Conservation (phyloP, 176 grass and related monocot genomes). For the Themeda triandra region DNA sequence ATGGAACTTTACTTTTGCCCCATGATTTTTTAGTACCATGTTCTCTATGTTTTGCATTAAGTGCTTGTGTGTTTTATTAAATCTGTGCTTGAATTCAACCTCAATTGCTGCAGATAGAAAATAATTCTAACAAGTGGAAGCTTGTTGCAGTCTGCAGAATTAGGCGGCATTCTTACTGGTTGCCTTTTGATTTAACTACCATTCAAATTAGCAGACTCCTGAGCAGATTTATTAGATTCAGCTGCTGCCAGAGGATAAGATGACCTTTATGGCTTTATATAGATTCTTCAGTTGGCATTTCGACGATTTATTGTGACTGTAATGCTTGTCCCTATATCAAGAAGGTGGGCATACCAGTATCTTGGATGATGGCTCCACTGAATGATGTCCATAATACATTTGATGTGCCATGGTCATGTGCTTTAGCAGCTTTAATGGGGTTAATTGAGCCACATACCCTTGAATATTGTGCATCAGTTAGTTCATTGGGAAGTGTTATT, state of each 20-base stretch:
- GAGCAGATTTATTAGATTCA: constrained; percentile 50
- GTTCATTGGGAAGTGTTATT: constrained; percentile 39
- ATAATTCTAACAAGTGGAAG: constrained; percentile 62
- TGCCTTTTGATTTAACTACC: constrained; percentile 67
- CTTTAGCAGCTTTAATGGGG: constrained; percentile 55
- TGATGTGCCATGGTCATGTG: constrained; percentile 19
- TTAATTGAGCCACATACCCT: constrained; percentile 32
- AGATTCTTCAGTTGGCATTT: constrained; percentile 43
- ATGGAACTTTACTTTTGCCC: neutral
- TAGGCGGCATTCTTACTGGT: constrained; percentile 68
- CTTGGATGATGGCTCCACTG: constrained; percentile 36
- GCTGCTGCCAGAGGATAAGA: constrained; percentile 47
- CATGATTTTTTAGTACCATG: neutral
- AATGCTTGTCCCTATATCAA: constrained; percentile 43
- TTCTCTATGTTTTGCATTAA: constrained; percentile 13
- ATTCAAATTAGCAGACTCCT: constrained; percentile 47
- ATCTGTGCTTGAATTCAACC: constrained; percentile 34
- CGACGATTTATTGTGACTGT: constrained; percentile 21
- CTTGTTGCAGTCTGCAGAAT: constrained; percentile 68
- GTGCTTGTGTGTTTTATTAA: constrained; percentile 13
- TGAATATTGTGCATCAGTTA: constrained; percentile 48
- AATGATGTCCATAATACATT: constrained; percentile 23
- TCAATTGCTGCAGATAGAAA: constrained; percentile 59
- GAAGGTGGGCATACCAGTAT: constrained; percentile 37
- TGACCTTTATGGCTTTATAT: constrained; percentile 9